Percentiles rank a stretch among this genome's conserved stretches.
phyloP scores from a whole-genome alignment of 352 stramenopile species.

The Globisporangium middletonii region DNA sequence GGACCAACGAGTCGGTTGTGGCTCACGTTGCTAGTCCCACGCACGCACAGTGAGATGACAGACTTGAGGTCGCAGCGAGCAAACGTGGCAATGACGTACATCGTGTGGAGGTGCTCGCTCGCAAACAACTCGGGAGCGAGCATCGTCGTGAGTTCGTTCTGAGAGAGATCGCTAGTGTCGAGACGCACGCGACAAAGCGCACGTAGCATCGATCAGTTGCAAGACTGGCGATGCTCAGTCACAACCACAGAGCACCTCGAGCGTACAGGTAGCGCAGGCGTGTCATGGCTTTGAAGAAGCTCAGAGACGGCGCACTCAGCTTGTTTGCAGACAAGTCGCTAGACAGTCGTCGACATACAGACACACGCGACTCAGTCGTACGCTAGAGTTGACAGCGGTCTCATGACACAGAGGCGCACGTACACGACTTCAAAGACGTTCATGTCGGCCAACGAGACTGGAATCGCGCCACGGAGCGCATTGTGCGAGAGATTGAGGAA shows the following conservation, averaged over 20 bases:
- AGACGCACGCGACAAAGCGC: too few species aligned
- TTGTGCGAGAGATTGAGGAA: constrained; percentile 55
- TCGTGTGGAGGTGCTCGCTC: constrained; percentile 33
- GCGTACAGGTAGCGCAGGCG: constrained; percentile 31
- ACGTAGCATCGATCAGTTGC: neutral
- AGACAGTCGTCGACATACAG: neutral
- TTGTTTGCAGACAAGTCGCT: constrained; percentile 39
- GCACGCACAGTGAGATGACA: too few species aligned
- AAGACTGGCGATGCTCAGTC: neutral
- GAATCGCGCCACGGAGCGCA: constrained; percentile 33
- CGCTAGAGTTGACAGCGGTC: too few species aligned
- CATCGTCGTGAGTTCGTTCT: constrained; percentile 33
- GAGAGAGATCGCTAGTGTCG: constrained; percentile 27
- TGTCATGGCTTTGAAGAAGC: constrained; percentile 31
- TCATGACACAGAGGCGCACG: neutral
- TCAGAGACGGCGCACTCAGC: constrained; percentile 20
- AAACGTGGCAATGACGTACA: constrained; percentile 25
- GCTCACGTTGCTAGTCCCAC: constrained; percentile 30
- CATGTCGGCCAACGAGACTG: constrained; percentile 45
- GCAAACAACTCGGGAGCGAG: constrained; percentile 33
- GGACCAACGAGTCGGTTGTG: constrained; percentile 41
- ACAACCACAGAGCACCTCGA: neutral
- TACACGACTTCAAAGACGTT: constrained; percentile 61
- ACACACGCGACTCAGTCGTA: neutral
- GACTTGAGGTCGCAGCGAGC: neutral